Percentiles rank a stretch among this genome's conserved stretches.
These are phyloP conservation scores for Collybiopsis luxurians DNA, from an alignment of 768 basidiomycete species.

Conservation along the genomic window DNA sequence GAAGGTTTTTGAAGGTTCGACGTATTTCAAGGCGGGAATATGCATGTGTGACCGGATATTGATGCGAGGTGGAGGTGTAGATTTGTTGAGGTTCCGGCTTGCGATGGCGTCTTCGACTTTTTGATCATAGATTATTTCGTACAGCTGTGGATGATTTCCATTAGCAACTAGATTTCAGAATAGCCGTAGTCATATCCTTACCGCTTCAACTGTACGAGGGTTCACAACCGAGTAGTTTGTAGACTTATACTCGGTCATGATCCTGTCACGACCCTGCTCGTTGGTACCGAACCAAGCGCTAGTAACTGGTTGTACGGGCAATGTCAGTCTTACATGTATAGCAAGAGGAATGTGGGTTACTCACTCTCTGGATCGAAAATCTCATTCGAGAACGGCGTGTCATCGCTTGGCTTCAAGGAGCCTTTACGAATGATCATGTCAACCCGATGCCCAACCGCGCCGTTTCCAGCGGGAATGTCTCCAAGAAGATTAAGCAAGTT, in stretches of 20 bases:
- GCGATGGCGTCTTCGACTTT: slow-evolving; percentile 41
- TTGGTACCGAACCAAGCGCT: background rate
- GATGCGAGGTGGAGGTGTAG: slow-evolving; percentile 25
- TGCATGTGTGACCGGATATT: slow-evolving; percentile 36
- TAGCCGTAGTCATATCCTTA: slow-evolving; percentile 18
- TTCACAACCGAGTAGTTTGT: slow-evolving; percentile 58
- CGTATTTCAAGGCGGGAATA: slow-evolving; percentile 28
- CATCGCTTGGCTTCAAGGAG: slow-evolving; percentile 49
- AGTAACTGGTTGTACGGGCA: background rate
- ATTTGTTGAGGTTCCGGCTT: slow-evolving; percentile 22
- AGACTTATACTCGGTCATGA: slow-evolving; percentile 35
- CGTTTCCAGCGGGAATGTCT: slow-evolving; percentile 21
- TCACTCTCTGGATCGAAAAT: slow-evolving; percentile 49
- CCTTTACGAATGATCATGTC: slow-evolving; percentile 53
- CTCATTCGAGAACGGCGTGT: slow-evolving; percentile 52
- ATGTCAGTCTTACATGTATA: background rate
- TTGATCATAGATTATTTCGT: slow-evolving; percentile 50
- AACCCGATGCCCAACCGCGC: slow-evolving; percentile 29
- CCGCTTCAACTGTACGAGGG: slow-evolving; percentile 40
- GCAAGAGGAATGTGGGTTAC: slow-evolving; percentile 12
- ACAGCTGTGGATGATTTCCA: slow-evolving; percentile 30
- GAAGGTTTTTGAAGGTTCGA: slow-evolving; percentile 28
- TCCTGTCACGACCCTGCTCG: slow-evolving; percentile 1
- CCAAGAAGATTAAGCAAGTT: slow-evolving; percentile 39
- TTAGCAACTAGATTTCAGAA: background rate